Percentiles rank a stretch among this genome's conserved stretches.
phyloP scores from a whole-genome alignment of 2,329 filamentous ascomycete species.

The Paecilomyces fulvus region DNA sequence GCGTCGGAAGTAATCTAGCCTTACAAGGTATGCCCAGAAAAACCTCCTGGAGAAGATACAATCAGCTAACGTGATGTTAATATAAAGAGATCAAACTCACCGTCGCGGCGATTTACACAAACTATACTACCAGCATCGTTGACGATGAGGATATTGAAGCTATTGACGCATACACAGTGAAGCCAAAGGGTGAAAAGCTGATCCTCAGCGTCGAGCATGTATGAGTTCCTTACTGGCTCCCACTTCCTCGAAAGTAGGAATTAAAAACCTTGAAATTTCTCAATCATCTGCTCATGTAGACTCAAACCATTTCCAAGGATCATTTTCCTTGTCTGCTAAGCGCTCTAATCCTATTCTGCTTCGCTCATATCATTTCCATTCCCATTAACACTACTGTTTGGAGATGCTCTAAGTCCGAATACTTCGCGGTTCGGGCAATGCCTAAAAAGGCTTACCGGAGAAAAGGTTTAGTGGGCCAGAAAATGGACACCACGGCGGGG shows the following conservation, averaged over 20 bases:
- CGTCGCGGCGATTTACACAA: constrained; percentile 61
- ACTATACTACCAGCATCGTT: constrained; percentile 53
- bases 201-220: constrained; percentile 45
- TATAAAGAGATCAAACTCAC: constrained; percentile 62
- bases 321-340: neutral
- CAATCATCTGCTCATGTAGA: neutral
- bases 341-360: neutral
- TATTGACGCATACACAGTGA: constrained; percentile 55
- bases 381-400: neutral
- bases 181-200: constrained; percentile 51
- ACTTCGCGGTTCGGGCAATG: neutral
- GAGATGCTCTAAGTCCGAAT: neutral
- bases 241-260: neutral
- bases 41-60: neutral
- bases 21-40: constrained; percentile 30
- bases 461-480: neutral
- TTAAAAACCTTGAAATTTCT: neutral
- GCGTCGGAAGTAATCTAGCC: constrained; percentile 41
- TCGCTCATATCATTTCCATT: neutral
- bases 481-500: neutral
- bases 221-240: constrained; percentile 1
- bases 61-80: neutral
- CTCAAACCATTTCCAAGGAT: too few relatives aligned
- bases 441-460: neutral
- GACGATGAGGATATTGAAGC: constrained; percentile 58